Conservation (phyloP, 2,329 filamentous ascomycete genomes). For the Sporothrix mexicana region DNA sequence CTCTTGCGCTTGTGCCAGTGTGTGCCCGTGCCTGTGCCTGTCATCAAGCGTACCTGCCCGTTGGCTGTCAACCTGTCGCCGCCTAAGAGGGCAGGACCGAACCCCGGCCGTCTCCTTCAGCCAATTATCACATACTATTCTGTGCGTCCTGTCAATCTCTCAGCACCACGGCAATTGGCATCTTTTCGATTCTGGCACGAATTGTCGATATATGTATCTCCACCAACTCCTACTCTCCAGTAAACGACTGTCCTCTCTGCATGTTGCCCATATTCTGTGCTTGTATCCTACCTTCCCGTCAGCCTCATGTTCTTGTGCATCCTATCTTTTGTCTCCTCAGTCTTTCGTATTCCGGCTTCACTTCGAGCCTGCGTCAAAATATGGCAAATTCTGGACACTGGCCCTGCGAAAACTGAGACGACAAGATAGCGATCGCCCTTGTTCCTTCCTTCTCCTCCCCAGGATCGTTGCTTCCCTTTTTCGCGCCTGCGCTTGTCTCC, state of each 20-base stretch:
- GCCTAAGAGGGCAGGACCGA: slow-evolving; percentile 16
- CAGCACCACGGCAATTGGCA: slow-evolving; percentile 24
- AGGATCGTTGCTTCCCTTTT: slow-evolving; percentile 6
- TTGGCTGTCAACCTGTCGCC: slow-evolving; percentile 12
- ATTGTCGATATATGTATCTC: slow-evolving; percentile 38
- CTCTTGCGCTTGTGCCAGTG: not conserved
- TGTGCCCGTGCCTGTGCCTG: not conserved
- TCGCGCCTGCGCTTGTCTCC: slow-evolving; percentile 4
- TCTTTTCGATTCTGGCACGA: slow-evolving; percentile 40
- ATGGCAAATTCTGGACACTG: not conserved
- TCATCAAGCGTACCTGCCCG: not conserved
- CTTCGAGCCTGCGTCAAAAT: not conserved
- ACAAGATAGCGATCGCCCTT: slow-evolving; percentile 17
- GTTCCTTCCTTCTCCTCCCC: not conserved
- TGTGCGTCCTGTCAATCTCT: not conserved
- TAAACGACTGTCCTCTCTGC: not conserved
- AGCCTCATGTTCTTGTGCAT: not conserved
- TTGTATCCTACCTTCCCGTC: too few relatives aligned
- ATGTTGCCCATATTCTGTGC: not conserved
- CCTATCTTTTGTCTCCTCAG: not conserved
- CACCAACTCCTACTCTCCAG: not conserved
- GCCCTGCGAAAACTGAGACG: slow-evolving; percentile 23
- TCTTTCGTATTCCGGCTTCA: slow-evolving; percentile 1
- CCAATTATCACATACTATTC: not conserved
- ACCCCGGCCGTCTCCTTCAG: not conserved